Evolutionary conservation across 2,329 filamentous ascomycete genomes (phyloP).

Genomic region (Colletotrichum melonis): DNA sequence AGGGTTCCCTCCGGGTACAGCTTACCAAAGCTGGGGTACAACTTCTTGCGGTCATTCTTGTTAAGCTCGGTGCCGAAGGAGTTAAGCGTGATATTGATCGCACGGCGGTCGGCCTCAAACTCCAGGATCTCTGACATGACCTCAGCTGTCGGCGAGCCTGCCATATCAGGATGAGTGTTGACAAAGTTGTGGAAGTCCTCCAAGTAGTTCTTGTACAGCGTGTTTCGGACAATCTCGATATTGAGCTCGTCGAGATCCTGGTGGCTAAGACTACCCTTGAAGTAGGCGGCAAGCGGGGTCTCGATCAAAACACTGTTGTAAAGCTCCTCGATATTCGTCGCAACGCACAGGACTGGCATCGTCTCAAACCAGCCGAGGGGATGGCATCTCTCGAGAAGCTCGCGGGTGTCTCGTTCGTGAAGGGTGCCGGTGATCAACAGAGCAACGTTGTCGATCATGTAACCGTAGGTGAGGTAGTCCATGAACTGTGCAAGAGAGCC

Average conservation of each 20-base stretch:
- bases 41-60: conserved; percentile 93
- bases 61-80: conserved; percentile 96
- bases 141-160: conserved; percentile 88
- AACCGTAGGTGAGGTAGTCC: conserved; percentile 98
- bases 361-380: conserved; percentile 99
- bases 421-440: conserved; percentile 97
- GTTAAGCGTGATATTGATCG: conserved; percentile 99
- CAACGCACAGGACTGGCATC: conserved; percentile 96
- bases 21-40: conserved; percentile 92
- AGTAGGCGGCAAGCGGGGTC: conserved; percentile 94
- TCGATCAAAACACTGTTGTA: conserved; percentile 99
- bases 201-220: conserved; percentile 98
- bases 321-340: conserved; percentile 97
- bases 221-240: conserved; percentile 99
- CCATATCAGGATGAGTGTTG: conserved; percentile 87
- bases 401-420: conserved; percentile 95
- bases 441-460: conserved; percentile 99
- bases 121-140: conserved; percentile 96
- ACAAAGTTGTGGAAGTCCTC: conserved; percentile 98
- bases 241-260: conserved; percentile 98
- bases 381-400: conserved; percentile 95
- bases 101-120: conserved; percentile 95
- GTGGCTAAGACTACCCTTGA: conserved; percentile 95
- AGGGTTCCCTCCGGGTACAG: conserved; percentile 94
- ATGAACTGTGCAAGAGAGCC: conserved; percentile 94